Evolutionary conservation across 2,329 filamentous ascomycete genomes (phyloP), one percentile per base, ranked within the genome.

Genomic region (Tolypocladium nubicola): DNA sequence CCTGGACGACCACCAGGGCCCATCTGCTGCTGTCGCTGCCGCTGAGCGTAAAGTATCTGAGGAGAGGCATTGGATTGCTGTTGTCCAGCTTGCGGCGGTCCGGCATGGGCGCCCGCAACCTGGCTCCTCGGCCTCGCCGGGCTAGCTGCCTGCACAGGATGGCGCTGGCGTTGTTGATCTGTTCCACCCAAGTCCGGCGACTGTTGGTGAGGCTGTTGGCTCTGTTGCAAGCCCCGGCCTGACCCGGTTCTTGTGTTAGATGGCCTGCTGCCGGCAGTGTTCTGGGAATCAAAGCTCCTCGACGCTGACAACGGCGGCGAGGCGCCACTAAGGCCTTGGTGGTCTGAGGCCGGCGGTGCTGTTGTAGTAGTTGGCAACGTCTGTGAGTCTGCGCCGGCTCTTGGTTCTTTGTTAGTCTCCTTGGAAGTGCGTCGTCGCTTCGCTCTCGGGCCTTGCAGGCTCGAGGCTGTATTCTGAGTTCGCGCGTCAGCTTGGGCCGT

Each of bases 381-480:
- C 19, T 63, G 61, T 9, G 61, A 55, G 35, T 61, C 58, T 26
- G 54, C 35, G 37, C 37, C 55, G 13, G 57, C 40, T 7, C 39
- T 54, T 19, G 56, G 54, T n/a, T 57, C 58, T 26, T 64, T 62
- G n/a, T 41, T 52, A 30, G 55, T 54, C 16, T 61, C 65, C 38
- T 63, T 62, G 3, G 67, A 66, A 16, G 65, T 59, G 47, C 66
- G 64, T 30, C 64, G 67, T 9, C 68, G 66, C 57, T 70, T 70
- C 33, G 56, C 45, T 21, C 45, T 52, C 11, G 49, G 55, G 26
- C 53, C 23, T n/a, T 62, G 60, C 39, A 62, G 61, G 26, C 45
- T 37, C 16, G 53, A 33, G n/a, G 54, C 13, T n/a, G 41, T 38
- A 37, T 23, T 47, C 11, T 61, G 64, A 30, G 56, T 39, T 33